Percentiles rank a stretch among this genome's conserved stretches.
phyloP scores from a whole-genome alignment of 805 yeast genomes.

The Barnettozyma pratensis region DNA sequence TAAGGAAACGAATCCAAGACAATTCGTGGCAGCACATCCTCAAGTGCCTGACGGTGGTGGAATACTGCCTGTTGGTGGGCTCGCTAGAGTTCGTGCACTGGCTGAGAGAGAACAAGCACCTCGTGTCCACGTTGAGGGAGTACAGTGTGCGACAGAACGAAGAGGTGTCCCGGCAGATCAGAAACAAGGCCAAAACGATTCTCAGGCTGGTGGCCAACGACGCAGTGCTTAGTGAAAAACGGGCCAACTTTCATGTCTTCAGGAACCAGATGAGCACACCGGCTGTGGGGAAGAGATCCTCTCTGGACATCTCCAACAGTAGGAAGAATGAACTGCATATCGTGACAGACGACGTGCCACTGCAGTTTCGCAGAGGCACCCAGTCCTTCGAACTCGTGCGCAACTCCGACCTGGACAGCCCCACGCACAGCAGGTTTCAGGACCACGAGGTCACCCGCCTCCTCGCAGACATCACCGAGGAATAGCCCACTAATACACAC shows the following conservation, averaged over 20 bases:
- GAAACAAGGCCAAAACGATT: slow-evolving; percentile 33
- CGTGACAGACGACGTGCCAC: slow-evolving; percentile 5
- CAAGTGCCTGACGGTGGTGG: slow-evolving; percentile 48
- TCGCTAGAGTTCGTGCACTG: slow-evolving; percentile 45
- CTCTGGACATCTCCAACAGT: slow-evolving; percentile 18
- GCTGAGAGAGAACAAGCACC: slow-evolving; percentile 36
- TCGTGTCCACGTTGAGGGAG: slow-evolving; percentile 25
- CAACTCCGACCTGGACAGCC: background rate
- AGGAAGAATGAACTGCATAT: slow-evolving; percentile 4
- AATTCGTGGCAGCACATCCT: slow-evolving; percentile 35
- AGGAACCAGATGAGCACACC: slow-evolving; percentile 40
- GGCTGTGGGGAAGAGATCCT: slow-evolving; percentile 26
- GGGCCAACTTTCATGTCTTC: slow-evolving; percentile 36
- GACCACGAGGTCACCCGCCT: slow-evolving; percentile 3
- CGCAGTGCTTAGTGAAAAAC: slow-evolving; percentile 32
- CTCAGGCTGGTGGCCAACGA: slow-evolving; percentile 29
- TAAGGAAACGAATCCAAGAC: slow-evolving; percentile 36
- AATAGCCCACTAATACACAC: slow-evolving; percentile 2
- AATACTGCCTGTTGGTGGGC: slow-evolving; percentile 49
- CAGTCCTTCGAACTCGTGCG: slow-evolving; percentile 27
- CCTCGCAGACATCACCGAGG: slow-evolving; percentile 21
- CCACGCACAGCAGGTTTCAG: slow-evolving; percentile 3
- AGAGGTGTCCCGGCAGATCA: slow-evolving; percentile 30
- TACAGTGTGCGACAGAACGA: slow-evolving; percentile 24
- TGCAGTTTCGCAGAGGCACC: slow-evolving; percentile 15